Conservation (phyloP, 2,329 filamentous ascomycete species). For the Mycogone perniciosa region DNA sequence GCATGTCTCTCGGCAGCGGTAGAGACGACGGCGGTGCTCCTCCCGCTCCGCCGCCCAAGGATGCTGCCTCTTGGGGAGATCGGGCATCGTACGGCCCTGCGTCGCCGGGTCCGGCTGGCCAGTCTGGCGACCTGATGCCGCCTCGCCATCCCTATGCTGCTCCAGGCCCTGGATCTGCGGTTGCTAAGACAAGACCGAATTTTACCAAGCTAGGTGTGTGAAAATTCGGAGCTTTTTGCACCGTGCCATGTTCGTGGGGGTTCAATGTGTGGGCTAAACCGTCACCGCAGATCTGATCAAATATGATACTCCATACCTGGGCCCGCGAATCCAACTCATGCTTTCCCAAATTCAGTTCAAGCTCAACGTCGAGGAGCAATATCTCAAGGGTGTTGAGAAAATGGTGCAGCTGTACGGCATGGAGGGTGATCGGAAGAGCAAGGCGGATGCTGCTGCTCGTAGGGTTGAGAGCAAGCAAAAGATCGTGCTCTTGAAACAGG, state of each 20-base stretch:
- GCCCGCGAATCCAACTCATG: conserved; percentile 98
- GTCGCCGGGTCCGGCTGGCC: conserved; percentile 53
- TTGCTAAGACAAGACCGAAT: conserved; percentile 75
- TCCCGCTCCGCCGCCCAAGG: conserved; percentile 69
- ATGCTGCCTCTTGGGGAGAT: conserved; percentile 47
- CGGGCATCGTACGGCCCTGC: conserved; percentile 54
- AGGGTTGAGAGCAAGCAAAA: conserved; percentile 96
- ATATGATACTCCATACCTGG: conserved; percentile 92
- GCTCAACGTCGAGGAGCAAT: conserved; percentile 96
- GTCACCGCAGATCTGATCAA: conserved; percentile 77
- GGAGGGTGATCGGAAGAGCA: conserved; percentile 94
- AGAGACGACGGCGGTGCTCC: conserved; percentile 41
- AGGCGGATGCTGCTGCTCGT: conserved; percentile 81
- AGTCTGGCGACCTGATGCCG: conserved; percentile 69
- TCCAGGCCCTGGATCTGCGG: conserved; percentile 54
- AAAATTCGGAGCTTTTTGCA: neutral
- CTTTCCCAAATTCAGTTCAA: conserved; percentile 98
- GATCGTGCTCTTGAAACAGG: conserved; percentile 91
- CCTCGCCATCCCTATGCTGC: conserved; percentile 73
- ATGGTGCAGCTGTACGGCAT: conserved; percentile 98
- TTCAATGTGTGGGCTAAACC: neutral
- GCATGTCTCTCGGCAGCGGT: conserved; percentile 54
- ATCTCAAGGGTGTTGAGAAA: conserved; percentile 97
- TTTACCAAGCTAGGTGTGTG: conserved; percentile 88
- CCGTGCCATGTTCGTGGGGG: neutral